phyloP scores from a whole-genome alignment of 1,284 basidiomycete genomes.

The Tetrapyrgos nigripes region DNA sequence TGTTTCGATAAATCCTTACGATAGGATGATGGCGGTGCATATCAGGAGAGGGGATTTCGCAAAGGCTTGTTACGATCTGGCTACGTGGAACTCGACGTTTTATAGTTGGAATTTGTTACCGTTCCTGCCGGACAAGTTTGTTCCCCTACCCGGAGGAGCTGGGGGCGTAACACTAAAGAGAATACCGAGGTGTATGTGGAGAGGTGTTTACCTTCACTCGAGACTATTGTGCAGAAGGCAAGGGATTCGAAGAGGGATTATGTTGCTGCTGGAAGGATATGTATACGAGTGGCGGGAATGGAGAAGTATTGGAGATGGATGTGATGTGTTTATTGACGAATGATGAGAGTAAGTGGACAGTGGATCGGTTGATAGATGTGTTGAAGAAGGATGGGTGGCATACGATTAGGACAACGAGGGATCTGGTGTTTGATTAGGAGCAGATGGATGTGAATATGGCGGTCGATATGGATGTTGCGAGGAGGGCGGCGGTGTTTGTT shows the following conservation, averaged over 20 bases:
- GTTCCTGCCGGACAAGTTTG: slow-evolving; percentile 55
- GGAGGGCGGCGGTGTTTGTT: slow-evolving; percentile 62
- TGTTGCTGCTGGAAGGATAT: background rate
- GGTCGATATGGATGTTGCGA: slow-evolving; percentile 67
- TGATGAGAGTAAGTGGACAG: slow-evolving; percentile 41
- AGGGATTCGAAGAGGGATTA: slow-evolving; percentile 29
- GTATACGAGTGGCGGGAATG: slow-evolving; percentile 12
- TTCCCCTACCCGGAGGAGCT: slow-evolving; percentile 43
- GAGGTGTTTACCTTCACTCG: slow-evolving; percentile 48
- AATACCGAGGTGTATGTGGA: slow-evolving; percentile 46
- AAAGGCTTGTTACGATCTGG: slow-evolving; percentile 53
- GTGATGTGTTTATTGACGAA: slow-evolving; percentile 52
- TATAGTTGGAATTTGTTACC: slow-evolving; percentile 63
- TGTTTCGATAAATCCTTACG: slow-evolving; percentile 35
- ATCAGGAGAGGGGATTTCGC: slow-evolving; percentile 64
- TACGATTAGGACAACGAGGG: slow-evolving; percentile 33
- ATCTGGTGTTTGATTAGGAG: slow-evolving; percentile 43
- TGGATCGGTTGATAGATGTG: slow-evolving; percentile 36
- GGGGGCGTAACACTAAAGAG: slow-evolving; percentile 49
- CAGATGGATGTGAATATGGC: slow-evolving; percentile 61
- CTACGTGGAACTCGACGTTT: slow-evolving; percentile 49
- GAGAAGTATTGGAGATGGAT: slow-evolving; percentile 39
- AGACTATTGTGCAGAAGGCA: slow-evolving; percentile 21
- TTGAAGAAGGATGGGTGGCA: slow-evolving; percentile 42
- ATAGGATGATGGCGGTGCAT: slow-evolving; percentile 56